phyloP scores from a whole-genome alignment of 192 early-diverging fungal species.

The Rhizophagus clarus region DNA sequence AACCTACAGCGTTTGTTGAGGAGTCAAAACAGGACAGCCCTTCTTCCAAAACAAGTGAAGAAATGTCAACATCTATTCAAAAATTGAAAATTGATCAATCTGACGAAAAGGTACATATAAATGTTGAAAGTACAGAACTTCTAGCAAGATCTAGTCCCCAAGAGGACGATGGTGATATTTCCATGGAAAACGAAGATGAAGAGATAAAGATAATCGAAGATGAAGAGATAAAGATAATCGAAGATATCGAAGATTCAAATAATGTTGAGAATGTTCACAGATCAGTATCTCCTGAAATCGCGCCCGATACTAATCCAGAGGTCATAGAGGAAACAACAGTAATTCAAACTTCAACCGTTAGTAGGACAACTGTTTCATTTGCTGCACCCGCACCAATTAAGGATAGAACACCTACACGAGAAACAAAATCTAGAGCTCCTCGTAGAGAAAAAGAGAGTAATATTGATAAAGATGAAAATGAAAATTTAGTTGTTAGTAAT shows the following conservation, averaged over 20 bases:
- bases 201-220: too few species aligned
- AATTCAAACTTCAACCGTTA: not conserved
- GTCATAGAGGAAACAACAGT: not conserved
- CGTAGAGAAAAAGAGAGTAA: too few species aligned
- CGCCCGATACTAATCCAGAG: not conserved
- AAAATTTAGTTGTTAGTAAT: not conserved
- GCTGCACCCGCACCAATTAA: not conserved
- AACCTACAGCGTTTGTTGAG: not conserved
- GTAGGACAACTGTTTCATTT: not conserved
- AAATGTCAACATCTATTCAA: not conserved
- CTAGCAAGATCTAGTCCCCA: not conserved
- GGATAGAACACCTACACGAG: not conserved
- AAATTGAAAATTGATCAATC: not conserved
- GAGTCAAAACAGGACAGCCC: not conserved
- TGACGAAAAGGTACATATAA: not conserved
- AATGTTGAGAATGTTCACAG: not conserved
- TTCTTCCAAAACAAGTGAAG: not conserved
- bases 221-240: too few species aligned
- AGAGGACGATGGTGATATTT: not conserved
- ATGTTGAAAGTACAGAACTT: not conserved
- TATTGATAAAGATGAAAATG: not conserved
- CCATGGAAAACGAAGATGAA: not conserved
- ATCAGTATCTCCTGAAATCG: not conserved
- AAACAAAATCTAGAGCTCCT: not conserved
- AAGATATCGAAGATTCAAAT: not conserved